Evolutionary conservation across 2,329 filamentous ascomycete species (phyloP).

Genomic region (Fonsecaea monophora): DNA sequence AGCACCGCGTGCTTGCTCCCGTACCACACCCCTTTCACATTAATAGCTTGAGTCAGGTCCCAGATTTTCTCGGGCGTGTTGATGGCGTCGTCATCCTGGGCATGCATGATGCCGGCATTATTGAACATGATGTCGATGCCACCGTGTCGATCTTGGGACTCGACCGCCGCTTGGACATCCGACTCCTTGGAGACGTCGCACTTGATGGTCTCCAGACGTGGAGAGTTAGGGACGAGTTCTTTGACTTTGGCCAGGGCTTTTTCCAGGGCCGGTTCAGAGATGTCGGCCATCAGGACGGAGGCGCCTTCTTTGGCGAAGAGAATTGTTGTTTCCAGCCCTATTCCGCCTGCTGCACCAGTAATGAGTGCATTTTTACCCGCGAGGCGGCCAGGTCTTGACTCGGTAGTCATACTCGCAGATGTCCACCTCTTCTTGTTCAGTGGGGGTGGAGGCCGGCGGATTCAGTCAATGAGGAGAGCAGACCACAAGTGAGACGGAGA

Average conservation of each 20-base stretch:
- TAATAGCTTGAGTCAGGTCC: slow-evolving; percentile 92
- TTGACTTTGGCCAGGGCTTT: slow-evolving; percentile 78
- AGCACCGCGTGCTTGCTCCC: slow-evolving; percentile 91
- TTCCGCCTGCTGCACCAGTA: slow-evolving; percentile 67
- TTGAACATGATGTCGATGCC: slow-evolving; percentile 94
- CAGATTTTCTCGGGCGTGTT: slow-evolving; percentile 88
- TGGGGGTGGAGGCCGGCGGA: background rate
- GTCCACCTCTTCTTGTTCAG: background rate
- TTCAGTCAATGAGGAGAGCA: background rate
- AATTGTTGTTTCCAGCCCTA: slow-evolving; percentile 89
- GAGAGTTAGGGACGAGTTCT: slow-evolving; percentile 69
- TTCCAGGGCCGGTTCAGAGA: slow-evolving; percentile 77
- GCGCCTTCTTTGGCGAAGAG: slow-evolving; percentile 90
- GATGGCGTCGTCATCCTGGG: slow-evolving; percentile 77
- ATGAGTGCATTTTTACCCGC: slow-evolving; percentile 67
- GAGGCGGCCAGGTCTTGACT: slow-evolving; percentile 54
- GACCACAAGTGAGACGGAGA: background rate
- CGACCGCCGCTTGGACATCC: slow-evolving; percentile 76
- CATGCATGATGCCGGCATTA: slow-evolving; percentile 97
- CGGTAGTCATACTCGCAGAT: slow-evolving; percentile 23
- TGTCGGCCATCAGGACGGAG: slow-evolving; percentile 82
- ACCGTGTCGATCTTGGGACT: slow-evolving; percentile 79
- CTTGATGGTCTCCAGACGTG: slow-evolving; percentile 56
- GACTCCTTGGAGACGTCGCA: slow-evolving; percentile 87
- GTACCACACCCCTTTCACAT: slow-evolving; percentile 98